Evolutionary conservation across 202 grass and related monocot species (phyloP).

Genomic region (Carex sylvatica): DNA sequence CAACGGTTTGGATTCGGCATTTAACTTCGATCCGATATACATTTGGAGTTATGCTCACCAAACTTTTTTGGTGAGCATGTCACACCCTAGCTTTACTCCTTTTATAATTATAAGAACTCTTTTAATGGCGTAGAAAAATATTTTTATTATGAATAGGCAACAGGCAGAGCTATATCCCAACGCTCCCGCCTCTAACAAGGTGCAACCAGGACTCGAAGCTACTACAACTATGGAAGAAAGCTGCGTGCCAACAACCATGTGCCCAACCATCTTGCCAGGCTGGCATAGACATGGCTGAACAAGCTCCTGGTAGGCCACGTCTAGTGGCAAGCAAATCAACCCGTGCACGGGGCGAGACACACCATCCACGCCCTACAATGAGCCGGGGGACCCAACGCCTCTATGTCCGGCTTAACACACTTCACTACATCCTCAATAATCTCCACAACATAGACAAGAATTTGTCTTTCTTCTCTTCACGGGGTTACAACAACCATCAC

Average conservation of each 20-base stretch:
- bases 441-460: slow-evolving; percentile 49
- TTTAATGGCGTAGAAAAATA: background rate
- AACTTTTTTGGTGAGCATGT: too few species aligned
- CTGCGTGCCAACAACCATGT: slow-evolving; percentile 29
- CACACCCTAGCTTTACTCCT: too few species aligned
- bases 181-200: slow-evolving; percentile 51
- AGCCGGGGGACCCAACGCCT: slow-evolving; percentile 49
- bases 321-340: slow-evolving; percentile 32
- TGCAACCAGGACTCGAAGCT: slow-evolving; percentile 72
- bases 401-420: slow-evolving; percentile 49
- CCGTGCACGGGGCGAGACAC: slow-evolving; percentile 10
- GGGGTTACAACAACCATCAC: background rate
- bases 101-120: background rate
- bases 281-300: slow-evolving; percentile 19
- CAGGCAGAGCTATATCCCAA: slow-evolving; percentile 52
- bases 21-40: too few species aligned
- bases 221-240: slow-evolving; percentile 56
- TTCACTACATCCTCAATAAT: slow-evolving; percentile 38
- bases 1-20: too few species aligned
- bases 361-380: slow-evolving; percentile 33
- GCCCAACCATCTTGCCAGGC: slow-evolving; percentile 33
- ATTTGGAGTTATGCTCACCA: too few species aligned
- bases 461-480: slow-evolving; percentile 33
- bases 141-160: slow-evolving; percentile 22
- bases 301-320: slow-evolving; percentile 10